Base-by-base conservation (phyloP, 306 rosid species). In the Spatholobus suberectus region DNA sequence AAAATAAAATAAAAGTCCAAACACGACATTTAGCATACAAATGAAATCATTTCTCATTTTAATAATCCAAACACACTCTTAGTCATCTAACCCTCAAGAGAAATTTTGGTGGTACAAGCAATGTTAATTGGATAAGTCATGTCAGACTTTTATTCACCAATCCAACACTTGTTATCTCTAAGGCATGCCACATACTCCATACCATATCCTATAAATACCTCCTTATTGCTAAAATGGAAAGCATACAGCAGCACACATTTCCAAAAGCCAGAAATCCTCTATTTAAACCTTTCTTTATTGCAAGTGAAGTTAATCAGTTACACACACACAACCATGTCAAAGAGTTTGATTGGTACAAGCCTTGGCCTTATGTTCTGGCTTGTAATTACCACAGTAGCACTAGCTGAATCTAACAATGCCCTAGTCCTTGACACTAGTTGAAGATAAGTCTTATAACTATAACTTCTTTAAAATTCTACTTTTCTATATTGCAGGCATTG, bases 351-450 rank as follows among this genome's bases (percentile, higher is more conserved):
- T 4, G 54, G 32, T 35, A 73, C 66, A 57, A 70, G 18, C 74
- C 69, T 89, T 12, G 57, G 67, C 78, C 66, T 32, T 13, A 8
- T 32, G 6, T 0, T 58, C 35, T 83, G 87, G 23, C 85, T 86
- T 17, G 32, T 79, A 55, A 78, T 83, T 62, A 76, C 91, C 34
- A 75, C 66, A 43, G 1, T 75, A 65, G 23, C 83, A 37, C 0
- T 65, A 17, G 81, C 91, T 14, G 88, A 85, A 81, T 81, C 84
- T 4, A 20, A 65, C 1, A 72, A 38, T 1, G n/a, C 80, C 4
- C 51, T 87, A 1, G 92, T 89, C 8, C 86, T 86, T 1, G 97
- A 92, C 87, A 89, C 85, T n/a, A n/a, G n/a, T n/a, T n/a, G n/a
- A n/a, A n/a, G n/a, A n/a, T n/a, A n/a, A n/a, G n/a, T n/a, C n/a